These are phyloP conservation scores for Thelephora terrestris DNA, from an alignment of 1,284 basidiomycete species.

Conservation along the genomic window DNA sequence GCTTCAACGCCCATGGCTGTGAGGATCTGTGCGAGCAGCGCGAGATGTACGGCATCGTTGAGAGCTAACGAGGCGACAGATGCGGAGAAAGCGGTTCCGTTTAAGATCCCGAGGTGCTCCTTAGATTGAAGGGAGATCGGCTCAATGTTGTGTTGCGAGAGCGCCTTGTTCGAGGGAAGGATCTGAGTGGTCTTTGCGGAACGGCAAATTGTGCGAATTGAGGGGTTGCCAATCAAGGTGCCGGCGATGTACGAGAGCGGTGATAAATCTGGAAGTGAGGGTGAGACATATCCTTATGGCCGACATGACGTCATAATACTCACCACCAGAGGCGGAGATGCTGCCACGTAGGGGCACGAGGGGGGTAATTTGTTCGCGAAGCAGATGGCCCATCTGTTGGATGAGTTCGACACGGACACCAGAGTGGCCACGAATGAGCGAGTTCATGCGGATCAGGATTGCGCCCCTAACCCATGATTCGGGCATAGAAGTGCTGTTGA, in stretches of 20 bases:
- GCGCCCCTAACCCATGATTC: conserved; percentile 86
- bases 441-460: conserved; percentile 81
- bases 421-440: conserved; percentile 80
- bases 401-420: conserved; percentile 77
- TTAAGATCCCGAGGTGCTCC: conserved; percentile 74
- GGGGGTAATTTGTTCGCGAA: conserved; percentile 68
- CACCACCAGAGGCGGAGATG: conserved; percentile 76
- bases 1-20: conserved; percentile 85
- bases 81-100: conserved; percentile 77
- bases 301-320: conserved; percentile 7
- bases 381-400: conserved; percentile 67
- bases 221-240: conserved; percentile 66
- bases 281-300: conserved; percentile 6
- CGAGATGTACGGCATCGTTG: conserved; percentile 65
- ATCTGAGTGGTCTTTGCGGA: conserved; percentile 44
- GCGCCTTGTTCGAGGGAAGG: conserved; percentile 54
- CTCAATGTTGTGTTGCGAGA: conserved; percentile 51
- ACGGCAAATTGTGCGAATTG: conserved; percentile 66
- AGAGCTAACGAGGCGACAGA: conserved; percentile 52
- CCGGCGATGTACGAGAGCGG: conserved; percentile 83
- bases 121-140: conserved; percentile 71
- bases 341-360: conserved; percentile 78
- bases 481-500: conserved; percentile 73
- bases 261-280: conserved; percentile 43
- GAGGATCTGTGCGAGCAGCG: conserved; percentile 62